Evolutionary conservation across 2,329 filamentous ascomycete genomes (phyloP).

Genomic region (Colletotrichum tropicicola): DNA sequence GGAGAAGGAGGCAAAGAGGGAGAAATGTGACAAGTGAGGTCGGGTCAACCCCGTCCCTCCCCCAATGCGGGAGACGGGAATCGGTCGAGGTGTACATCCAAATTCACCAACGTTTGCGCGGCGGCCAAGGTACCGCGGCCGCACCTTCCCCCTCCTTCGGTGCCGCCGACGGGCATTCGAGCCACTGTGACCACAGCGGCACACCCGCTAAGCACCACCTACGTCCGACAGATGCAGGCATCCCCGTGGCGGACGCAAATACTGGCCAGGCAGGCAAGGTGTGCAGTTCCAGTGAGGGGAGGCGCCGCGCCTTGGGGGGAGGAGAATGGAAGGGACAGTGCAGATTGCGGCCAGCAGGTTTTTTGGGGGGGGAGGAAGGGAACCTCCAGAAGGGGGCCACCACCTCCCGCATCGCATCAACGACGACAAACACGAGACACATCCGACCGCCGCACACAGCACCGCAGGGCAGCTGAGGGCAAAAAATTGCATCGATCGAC

Average conservation of each 20-base stretch:
- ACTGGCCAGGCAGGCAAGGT: background rate
- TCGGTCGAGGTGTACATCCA: background rate
- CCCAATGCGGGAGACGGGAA: too few species aligned
- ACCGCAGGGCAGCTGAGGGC: background rate
- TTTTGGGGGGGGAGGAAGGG: background rate
- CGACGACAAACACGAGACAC: constrained; percentile 14
- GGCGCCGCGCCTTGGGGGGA: background rate
- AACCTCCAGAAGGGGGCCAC: background rate
- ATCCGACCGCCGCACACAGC: background rate
- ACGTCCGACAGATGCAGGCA: constrained; percentile 10
- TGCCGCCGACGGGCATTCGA: background rate
- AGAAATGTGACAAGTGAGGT: too few species aligned
- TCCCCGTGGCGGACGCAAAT: constrained; percentile 19
- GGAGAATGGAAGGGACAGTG: constrained; percentile 10
- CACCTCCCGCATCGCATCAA: constrained; percentile 29
- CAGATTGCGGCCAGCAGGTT: background rate
- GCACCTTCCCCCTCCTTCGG: constrained; percentile 12
- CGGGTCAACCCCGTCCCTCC: too few species aligned
- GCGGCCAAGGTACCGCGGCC: background rate
- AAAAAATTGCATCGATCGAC: constrained; percentile 19
- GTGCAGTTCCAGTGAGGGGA: background rate
- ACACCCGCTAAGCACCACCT: background rate
- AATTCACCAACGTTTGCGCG: background rate
- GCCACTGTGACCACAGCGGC: background rate
- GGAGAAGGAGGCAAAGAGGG: too few species aligned